Base-by-base conservation (phyloP, 306 rosid genomes). In the Quercus ilex region DNA sequence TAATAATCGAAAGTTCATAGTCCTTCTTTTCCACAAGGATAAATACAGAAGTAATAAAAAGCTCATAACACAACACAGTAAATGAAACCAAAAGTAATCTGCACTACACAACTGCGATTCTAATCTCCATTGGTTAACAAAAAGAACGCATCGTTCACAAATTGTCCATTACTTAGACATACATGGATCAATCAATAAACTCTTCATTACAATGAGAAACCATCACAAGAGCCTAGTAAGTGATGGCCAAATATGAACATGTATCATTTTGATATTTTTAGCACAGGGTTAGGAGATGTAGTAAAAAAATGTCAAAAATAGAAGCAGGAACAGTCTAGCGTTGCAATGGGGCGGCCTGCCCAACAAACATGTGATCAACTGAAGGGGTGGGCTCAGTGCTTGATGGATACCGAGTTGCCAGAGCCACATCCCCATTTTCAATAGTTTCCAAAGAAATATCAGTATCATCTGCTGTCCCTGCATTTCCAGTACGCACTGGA, bases 401-500 rank as follows among this genome's bases (percentile, higher is more conserved):
- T 41, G 87, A 83, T 62, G 65, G 71, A 86, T 82, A 82, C 71
- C 41, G 71, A 63, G 78, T 65, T 59, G 78, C 73, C 46, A 64
- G 12, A 52, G 88, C 71, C 68, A 59, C 85, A 62, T 72, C 74
- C 21, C 93, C 94, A 55, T 86, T 86, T 90, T 85, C 98, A 10
- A 90, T 86, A 79, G 84, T 81, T 81, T 87, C 93, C 80, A 85
- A 83, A 52, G 77, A 82, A 80, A 60, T 76, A 69, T 81, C 92
- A 11, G 86, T 38, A 75, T 84, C 94, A 74, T 41, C 72, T 38
- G 83, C 88, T 4, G 85, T 79, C 51, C 86, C 89, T 11, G 80
- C 88, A 69, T 87, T 89, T 86, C 85, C 99, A 4, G 91, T 65
- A 51, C 74, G 90, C 74, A 90, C 94, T 1, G 92, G 97, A 31